These are phyloP conservation scores for Aotearoamyces nothofagi DNA, from an alignment of 2,329 filamentous ascomycete genomes.

Conservation along the genomic window DNA sequence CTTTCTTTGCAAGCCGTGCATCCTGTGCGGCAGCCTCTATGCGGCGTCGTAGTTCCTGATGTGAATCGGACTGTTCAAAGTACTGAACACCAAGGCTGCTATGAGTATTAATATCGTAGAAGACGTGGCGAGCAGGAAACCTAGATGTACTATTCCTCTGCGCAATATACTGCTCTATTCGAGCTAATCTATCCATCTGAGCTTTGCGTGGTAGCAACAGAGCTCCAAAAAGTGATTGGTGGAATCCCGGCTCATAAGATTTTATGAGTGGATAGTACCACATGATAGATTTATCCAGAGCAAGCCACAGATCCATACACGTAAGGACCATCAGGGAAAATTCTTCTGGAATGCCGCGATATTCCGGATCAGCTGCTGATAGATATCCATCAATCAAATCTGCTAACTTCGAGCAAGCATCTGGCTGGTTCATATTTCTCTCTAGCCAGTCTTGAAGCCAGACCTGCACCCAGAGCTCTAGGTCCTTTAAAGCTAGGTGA, in stretches of 20 bases:
- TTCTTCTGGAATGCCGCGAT: conserved; percentile 26
- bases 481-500: not conserved
- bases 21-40: conserved; percentile 26
- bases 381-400: conserved; percentile 20
- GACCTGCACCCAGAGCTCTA: not conserved
- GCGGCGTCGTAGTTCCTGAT: conserved; percentile 19
- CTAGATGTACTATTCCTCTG: not conserved
- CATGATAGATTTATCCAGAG: conserved; percentile 30
- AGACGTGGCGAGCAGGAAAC: conserved; percentile 20
- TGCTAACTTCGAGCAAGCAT: not conserved
- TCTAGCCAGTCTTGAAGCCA: not conserved
- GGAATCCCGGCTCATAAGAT: conserved; percentile 29
- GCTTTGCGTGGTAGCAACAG: conserved; percentile 25
- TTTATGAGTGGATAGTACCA: conserved; percentile 22
- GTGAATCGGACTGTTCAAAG: conserved; percentile 26
- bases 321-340: conserved; percentile 38
- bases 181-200: conserved; percentile 27
- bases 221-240: conserved; percentile 21
- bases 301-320: conserved; percentile 39
- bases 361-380: conserved; percentile 12
- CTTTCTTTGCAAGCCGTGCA: conserved; percentile 16
- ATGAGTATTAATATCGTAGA: conserved; percentile 20
- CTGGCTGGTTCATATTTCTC: not conserved
- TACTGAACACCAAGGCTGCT: conserved; percentile 31
- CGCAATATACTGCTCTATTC: conserved; percentile 30